Evolutionary conservation across 2,329 filamentous ascomycete species (phyloP), one percentile per base, ranked within the genome.

Genomic region (Paraphoma chrysanthemicola): DNA sequence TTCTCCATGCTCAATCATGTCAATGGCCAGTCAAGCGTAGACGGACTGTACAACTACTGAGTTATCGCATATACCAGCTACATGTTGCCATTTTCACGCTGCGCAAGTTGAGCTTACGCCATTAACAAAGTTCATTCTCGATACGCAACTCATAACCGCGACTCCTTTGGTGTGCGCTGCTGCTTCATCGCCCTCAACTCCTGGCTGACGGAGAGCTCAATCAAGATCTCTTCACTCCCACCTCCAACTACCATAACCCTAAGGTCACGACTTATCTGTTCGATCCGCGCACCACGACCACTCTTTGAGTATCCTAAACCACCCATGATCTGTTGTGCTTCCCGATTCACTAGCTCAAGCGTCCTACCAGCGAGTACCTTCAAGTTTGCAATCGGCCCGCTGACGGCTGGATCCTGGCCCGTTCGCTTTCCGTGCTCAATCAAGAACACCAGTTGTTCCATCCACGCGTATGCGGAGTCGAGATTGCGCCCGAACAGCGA

Each of bases 191-290:
- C 48, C 48, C 48, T 50, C 18, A 50, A 17, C 39, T 53, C 42
- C 39, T 52, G 41, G 41, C 23, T 52, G n/a, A 52, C 49, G 6
- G 41, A 44, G 14, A 16, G 90, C 75, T 94, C 91, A 4, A 84
- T 89, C 53, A 94, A 74, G 51, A 94, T 87, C 78, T 94, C 91
- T 76, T 94, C 91, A 1, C 90, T 88, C 10, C 91, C 90, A 57
- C 91, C 91, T 12, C 92, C 77, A 54, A 79, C 79, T 1, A 77
- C 77, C 63, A 79, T 76, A 53, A 79, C 93, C 78, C 93, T 93
- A 78, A 92, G 90, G 1, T 88, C 90, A 39, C 90, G 82, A 77
- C 93, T 85, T 78, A 93, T 93, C 83, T 90, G 90, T 78, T 94
- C 91, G 59, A 94, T 87, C 23, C 53, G 51, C 14, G 53, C 38